phyloP scores from a whole-genome alignment of 768 basidiomycete species.

The Pholiota conissans region DNA sequence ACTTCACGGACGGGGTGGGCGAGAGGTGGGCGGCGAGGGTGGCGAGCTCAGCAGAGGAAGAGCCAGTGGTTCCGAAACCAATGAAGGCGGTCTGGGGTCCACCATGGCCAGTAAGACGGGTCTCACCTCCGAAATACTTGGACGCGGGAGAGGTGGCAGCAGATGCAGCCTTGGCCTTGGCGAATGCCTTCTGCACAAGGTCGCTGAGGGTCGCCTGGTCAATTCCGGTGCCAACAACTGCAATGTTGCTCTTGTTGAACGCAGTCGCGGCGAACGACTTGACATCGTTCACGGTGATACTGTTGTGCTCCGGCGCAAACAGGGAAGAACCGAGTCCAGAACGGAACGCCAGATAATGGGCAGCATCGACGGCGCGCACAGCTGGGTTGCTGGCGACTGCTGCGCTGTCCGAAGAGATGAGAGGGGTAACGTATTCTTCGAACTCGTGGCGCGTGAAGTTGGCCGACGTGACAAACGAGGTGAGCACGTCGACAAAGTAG shows the following conservation, averaged over 20 bases:
- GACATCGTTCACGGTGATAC: constrained; percentile 67
- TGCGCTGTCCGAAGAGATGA: constrained; percentile 68
- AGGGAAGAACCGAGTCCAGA: constrained; percentile 89
- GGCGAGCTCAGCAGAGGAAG: constrained; percentile 69
- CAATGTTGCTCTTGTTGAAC: constrained; percentile 79
- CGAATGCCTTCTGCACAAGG: constrained; percentile 73
- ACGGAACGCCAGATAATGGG: constrained; percentile 92
- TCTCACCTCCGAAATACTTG: constrained; percentile 82
- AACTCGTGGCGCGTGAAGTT: constrained; percentile 81
- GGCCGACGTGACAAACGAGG: constrained; percentile 80
- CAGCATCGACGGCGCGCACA: constrained; percentile 78
- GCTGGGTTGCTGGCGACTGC: constrained; percentile 61
- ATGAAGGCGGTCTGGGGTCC: constrained; percentile 81
- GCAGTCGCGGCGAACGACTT: constrained; percentile 70
- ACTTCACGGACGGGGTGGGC: constrained; percentile 81
- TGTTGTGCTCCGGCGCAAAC: constrained; percentile 72
- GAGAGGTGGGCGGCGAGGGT: constrained; percentile 82
- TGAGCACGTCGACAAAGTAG: constrained; percentile 88
- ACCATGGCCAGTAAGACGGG: constrained; percentile 61
- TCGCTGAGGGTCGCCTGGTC: constrained; percentile 65
- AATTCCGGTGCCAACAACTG: constrained; percentile 87
- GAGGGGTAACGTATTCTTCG: constrained; percentile 70
- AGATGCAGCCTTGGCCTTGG: constrained; percentile 39
- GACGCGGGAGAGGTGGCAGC: constrained; percentile 32
- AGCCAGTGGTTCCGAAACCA: constrained; percentile 77